phyloP scores from a whole-genome alignment of 208 protist genomes.

The Trypanosomatidae sp. region DNA sequence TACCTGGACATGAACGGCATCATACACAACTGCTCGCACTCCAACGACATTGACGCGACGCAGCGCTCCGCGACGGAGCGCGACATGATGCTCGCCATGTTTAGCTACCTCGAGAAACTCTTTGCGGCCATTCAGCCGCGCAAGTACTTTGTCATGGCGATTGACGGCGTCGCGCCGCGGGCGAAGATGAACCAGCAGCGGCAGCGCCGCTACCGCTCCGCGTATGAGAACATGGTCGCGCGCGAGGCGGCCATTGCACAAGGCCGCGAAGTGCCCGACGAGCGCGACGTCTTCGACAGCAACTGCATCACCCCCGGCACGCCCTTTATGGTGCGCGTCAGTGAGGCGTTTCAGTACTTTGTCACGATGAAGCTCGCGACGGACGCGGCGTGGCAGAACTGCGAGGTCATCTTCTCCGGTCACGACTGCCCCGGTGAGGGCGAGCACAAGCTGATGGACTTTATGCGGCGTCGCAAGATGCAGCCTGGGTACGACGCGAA shows the following conservation, averaged over 20 bases:
- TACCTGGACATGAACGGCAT: conserved; percentile 99
- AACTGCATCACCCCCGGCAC: conserved; percentile 98
- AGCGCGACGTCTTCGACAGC: conserved; percentile 91
- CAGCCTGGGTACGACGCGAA: conserved; percentile 90
- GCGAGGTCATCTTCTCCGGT: conserved; percentile 92
- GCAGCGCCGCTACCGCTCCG: conserved; percentile 88
- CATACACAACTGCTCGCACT: conserved; percentile 98
- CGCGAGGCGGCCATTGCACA: conserved; percentile 43
- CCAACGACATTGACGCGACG: conserved; percentile 87
- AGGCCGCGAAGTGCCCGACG: conserved; percentile 68
- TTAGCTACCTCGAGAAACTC: conserved; percentile 94
- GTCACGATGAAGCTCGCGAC: conserved; percentile 88
- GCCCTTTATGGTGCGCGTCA: conserved; percentile 94
- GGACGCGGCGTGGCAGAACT: conserved; percentile 87
- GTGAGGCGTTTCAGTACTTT: conserved; percentile 90
- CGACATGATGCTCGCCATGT: conserved; percentile 94
- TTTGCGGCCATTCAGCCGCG: conserved; percentile 92
- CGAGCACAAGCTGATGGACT: conserved; percentile 99
- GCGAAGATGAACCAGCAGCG: conserved; percentile 99
- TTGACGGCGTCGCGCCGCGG: conserved; percentile 97
- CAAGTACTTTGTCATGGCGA: conserved; percentile 95
- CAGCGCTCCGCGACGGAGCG: conserved; percentile 84
- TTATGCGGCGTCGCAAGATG: conserved; percentile 93
- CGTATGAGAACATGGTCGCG: conserved; percentile 81
- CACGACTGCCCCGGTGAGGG: conserved; percentile 96